Conservation (phyloP, 164 flowering plant genomes). For the Nelumbo lutea region DNA sequence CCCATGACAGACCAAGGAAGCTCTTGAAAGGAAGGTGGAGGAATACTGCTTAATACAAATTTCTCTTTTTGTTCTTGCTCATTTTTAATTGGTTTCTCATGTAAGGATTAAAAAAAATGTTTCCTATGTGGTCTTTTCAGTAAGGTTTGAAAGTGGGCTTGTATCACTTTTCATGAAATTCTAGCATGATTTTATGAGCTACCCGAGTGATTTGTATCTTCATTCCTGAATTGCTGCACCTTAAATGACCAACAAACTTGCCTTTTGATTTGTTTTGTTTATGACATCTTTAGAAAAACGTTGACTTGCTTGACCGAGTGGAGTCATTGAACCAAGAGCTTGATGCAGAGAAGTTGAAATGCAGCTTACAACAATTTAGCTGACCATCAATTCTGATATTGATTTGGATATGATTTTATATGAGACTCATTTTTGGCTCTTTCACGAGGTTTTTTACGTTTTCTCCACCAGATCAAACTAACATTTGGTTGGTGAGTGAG, state of each 20-base stretch:
- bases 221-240: not conserved
- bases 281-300: slow-evolving; percentile 48
- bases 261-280: not conserved
- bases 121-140: too few species aligned
- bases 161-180: not conserved
- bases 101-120: too few species aligned
- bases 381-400: slow-evolving; percentile 1
- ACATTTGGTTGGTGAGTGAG: not conserved
- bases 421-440: not conserved
- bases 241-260: not conserved
- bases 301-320: slow-evolving; percentile 42
- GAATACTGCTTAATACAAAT: slow-evolving; percentile 15
- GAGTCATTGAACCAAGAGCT: slow-evolving; percentile 56
- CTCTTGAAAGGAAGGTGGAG: slow-evolving; percentile 24
- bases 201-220: not conserved
- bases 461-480: not conserved
- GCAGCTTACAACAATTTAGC: slow-evolving; percentile 24
- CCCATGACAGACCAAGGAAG: slow-evolving; percentile 37
- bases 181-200: not conserved
- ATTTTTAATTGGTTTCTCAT: not conserved
- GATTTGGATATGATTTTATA: not conserved
- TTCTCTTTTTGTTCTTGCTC: not conserved
- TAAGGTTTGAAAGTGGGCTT: too few species aligned
- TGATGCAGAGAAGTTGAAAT: slow-evolving; percentile 49
- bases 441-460: not conserved